A percentile compares a stretch with the other conserved stretches of the same genome.
phyloP scores from a whole-genome alignment of 805 yeast species.

The Saturnispora ahearnii region DNA sequence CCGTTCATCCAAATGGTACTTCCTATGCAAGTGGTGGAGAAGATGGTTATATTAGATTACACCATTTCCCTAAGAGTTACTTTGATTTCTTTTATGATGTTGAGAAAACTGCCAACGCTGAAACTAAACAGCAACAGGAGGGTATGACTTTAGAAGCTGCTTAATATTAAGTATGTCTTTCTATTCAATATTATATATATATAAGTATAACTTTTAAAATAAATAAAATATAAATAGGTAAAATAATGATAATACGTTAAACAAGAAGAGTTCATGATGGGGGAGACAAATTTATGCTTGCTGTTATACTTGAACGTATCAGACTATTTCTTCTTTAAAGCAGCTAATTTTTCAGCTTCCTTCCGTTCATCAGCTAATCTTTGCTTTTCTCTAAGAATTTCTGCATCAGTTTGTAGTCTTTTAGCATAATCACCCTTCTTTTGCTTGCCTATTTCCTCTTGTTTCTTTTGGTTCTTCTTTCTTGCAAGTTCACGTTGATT shows the following conservation, averaged over 20 bases:
- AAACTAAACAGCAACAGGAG: constrained; percentile 19
- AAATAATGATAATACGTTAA: too few species aligned
- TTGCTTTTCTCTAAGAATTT: constrained; percentile 81
- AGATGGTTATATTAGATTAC: constrained; percentile 94
- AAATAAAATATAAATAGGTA: too few species aligned
- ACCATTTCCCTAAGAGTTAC: constrained; percentile 85
- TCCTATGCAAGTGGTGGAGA: constrained; percentile 97
- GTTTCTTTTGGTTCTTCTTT: constrained; percentile 77
- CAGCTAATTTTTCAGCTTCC: constrained; percentile 21
- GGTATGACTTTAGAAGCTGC: constrained; percentile 3
- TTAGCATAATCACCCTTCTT: constrained; percentile 78
- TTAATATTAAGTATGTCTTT: not conserved
- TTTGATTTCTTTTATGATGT: constrained; percentile 90
- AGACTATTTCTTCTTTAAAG: constrained; percentile 10
- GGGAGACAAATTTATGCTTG: too few species aligned
- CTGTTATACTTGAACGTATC: too few species aligned
- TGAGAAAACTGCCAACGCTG: constrained; percentile 61
- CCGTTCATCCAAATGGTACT: constrained; percentile 89
- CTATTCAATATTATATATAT: not conserved
- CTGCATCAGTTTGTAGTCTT: constrained; percentile 85
- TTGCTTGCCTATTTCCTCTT: constrained; percentile 56
- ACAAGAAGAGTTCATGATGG: too few species aligned
- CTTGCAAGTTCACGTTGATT: constrained; percentile 94
- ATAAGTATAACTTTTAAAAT: not conserved
- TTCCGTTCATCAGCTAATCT: constrained; percentile 53